phyloP scores from a whole-genome alignment of 257 asterid genomes.

The Linderniella brevidens region DNA sequence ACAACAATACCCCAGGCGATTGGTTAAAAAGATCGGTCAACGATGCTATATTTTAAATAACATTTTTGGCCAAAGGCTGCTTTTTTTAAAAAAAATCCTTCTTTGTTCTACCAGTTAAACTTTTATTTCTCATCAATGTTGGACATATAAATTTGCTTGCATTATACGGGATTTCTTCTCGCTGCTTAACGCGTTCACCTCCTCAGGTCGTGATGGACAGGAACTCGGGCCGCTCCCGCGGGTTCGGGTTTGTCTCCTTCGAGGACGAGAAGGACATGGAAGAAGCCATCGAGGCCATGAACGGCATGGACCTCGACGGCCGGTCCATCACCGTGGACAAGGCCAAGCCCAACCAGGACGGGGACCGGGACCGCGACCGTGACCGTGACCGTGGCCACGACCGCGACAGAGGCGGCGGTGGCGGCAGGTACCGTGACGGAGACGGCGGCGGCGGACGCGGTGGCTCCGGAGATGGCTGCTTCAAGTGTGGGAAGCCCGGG shows the following conservation, averaged over 20 bases:
- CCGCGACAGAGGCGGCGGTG: conserved; percentile 45
- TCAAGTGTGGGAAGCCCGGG: too few species aligned
- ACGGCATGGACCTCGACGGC: conserved; percentile 82
- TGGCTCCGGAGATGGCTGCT: too few species aligned
- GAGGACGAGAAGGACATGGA: conserved; percentile 80
- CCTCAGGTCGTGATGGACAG: conserved; percentile 66
- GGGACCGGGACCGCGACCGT: conserved; percentile 42
- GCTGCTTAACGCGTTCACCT: background rate
- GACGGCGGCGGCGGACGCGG: too few species aligned
- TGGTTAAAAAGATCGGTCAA: too few species aligned
- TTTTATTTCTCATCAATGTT: too few species aligned
- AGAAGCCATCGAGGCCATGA: conserved; percentile 87
- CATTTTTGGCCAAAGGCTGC: too few species aligned
- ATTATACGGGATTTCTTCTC: too few species aligned
- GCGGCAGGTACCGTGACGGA: conserved; percentile 2
- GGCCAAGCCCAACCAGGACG: conserved; percentile 70
- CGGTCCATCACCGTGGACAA: conserved; percentile 73
- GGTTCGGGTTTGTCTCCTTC: conserved; percentile 86
- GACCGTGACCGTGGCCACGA: conserved; percentile 39
- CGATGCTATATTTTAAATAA: too few species aligned
- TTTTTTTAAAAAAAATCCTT: too few species aligned
- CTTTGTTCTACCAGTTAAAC: too few species aligned
- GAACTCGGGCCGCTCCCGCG: conserved; percentile 76
- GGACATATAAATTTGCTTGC: too few species aligned
- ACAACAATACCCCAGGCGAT: too few species aligned